Base-by-base conservation (phyloP, 2,329 filamentous ascomycete species). In the Beauveria scarabaeidicola region DNA sequence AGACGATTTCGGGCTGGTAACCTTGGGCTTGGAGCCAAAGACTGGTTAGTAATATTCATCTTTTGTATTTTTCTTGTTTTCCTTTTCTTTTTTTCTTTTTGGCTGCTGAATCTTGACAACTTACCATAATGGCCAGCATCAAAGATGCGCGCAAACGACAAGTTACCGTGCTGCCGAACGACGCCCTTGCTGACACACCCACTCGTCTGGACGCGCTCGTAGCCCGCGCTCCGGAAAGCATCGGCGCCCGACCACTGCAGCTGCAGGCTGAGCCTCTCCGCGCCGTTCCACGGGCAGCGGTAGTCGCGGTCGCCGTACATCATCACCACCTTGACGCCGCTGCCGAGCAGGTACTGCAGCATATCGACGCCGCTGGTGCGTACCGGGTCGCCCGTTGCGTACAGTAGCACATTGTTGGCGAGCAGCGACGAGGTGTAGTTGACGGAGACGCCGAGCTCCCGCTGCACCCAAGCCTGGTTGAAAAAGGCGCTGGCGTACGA, bases 141-240 rank as follows among this genome's bases (percentile, higher is more conserved):
- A 66, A 85, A 87, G 11, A 88, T 77, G 2, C 85, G 77, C 17
- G 81, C 81, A 69, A 88, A 88, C 3, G 79, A 83, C 53, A 88
- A 78, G 64, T 90, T 90, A 2, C 87, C 89, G 66, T 83, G 87
- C 69, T 93, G 88, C 4, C 89, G 80, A 0, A 90, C 88, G 56
- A 84, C 80, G n/a, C 89, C 90, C 36, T 81, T 88, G 66, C 83
- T 81, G 72, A 86, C 85, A 5, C 79, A 77, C 8, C 76, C 78
- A 65, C 89, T 87, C 17, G 88, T 84, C 8, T 82, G 73, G 61
- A 93, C 82, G 9, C 85, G 80, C 0, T 82, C 81, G 68, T 92
- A 93, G 0, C 88, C 89, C 0, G 89, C 84, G 0, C 73, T 69
- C 2, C 77, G 74, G 69, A 91, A 93, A 11, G 72, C 63, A 15